Conservation (phyloP, 495 filamentous ascomycete genomes). For the Aspergillus wentii region DNA sequence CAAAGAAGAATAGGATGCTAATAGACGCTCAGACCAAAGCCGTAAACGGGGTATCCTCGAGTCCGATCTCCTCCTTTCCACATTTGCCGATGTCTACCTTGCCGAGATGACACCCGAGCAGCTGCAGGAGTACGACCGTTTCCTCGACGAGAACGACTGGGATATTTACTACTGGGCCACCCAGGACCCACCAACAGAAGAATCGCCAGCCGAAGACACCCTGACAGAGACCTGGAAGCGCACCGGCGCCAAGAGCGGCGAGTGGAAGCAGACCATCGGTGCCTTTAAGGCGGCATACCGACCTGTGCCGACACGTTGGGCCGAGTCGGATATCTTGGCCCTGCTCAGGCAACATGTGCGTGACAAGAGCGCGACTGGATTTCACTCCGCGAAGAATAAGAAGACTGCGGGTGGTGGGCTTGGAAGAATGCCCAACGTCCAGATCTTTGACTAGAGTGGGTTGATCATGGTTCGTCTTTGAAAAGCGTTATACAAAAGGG, state of each 20-base stretch:
- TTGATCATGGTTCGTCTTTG: no score
- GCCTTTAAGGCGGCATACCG: conserved; percentile 92
- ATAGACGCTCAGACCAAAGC: conserved; percentile 70
- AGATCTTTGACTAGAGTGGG: conserved; percentile 38
- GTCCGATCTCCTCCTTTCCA: conserved; percentile 90
- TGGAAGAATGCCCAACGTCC: conserved; percentile 48
- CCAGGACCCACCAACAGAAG: conserved; percentile 64
- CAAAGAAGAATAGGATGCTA: conserved; percentile 5
- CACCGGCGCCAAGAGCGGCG: conserved; percentile 56
- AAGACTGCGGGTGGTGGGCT: conserved; percentile 42
- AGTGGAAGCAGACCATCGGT: conserved; percentile 96
- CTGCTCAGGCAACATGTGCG: conserved; percentile 78
- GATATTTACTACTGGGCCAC: conserved; percentile 99
- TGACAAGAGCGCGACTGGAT: conserved; percentile 49
- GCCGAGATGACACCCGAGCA: conserved; percentile 64
- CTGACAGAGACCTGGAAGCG: conserved; percentile 52
- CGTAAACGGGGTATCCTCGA: conserved; percentile 96
- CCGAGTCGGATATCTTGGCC: conserved; percentile 67
- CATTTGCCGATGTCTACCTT: conserved; percentile 82
- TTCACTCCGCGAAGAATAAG: conserved; percentile 44
- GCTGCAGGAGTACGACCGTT: conserved; percentile 80
- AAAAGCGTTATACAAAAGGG: no score
- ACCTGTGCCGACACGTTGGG: conserved; percentile 83
- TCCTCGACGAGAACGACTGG: conserved; percentile 99
- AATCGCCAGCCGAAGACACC: conserved; percentile 35